These are phyloP conservation scores for Euphorbia celastroides DNA, from an alignment of 441 rosid species.

Conservation along the genomic window DNA sequence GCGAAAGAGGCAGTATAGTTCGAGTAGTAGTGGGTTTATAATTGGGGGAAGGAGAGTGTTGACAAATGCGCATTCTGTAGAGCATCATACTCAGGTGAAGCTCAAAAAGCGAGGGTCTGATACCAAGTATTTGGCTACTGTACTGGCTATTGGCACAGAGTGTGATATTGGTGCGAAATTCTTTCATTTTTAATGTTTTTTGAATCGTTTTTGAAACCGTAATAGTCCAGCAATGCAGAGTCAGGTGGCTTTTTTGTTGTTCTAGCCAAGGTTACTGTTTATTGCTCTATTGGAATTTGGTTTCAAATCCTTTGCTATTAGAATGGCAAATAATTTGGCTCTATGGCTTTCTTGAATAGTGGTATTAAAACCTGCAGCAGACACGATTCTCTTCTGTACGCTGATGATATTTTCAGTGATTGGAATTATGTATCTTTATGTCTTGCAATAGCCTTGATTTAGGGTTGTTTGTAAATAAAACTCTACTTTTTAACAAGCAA, in stretches of 20 bases:
- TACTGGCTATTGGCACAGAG: slow-evolving; percentile 82
- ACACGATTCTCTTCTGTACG: background rate
- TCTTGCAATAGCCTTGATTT: background rate
- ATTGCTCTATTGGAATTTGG: background rate
- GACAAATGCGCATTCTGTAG: slow-evolving; percentile 90
- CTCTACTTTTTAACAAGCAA: background rate
- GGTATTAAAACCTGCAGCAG: background rate
- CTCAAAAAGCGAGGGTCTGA: slow-evolving; percentile 87
- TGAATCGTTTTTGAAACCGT: no score
- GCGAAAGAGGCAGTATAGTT: slow-evolving; percentile 78
- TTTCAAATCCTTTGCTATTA: background rate
- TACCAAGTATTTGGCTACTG: slow-evolving; percentile 76
- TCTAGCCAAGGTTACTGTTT: no score
- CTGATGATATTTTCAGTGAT: background rate
- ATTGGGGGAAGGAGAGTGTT: slow-evolving; percentile 66
- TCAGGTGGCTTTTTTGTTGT: no score
- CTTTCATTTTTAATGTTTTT: background rate
- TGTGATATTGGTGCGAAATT: slow-evolving; percentile 67
- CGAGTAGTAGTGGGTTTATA: slow-evolving; percentile 79
- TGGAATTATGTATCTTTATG: background rate
- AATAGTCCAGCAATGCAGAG: no score
- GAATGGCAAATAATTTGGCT: background rate
- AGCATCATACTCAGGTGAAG: slow-evolving; percentile 84
- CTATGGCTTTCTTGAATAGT: background rate
- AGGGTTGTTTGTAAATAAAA: background rate